Conservation (phyloP, 495 filamentous ascomycete genomes). For the Podospora pseudopauciseta region DNA sequence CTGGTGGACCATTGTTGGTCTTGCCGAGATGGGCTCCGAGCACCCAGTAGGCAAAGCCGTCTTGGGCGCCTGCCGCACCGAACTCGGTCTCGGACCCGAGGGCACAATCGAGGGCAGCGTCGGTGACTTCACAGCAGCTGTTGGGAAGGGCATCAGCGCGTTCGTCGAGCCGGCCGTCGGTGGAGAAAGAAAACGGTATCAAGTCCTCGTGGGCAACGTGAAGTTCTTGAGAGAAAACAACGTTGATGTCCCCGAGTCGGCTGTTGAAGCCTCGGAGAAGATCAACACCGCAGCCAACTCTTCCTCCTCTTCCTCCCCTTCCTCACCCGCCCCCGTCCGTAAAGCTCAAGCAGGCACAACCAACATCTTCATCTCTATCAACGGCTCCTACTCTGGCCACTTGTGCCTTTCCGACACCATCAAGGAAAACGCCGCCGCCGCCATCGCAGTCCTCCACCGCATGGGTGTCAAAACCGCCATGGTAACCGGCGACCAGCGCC, state of each 20-base stretch:
- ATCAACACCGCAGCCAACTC: slow-evolving; percentile 47
- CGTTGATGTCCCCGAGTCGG: slow-evolving; percentile 61
- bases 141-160: slow-evolving; percentile 84
- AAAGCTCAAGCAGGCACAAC: slow-evolving; percentile 63
- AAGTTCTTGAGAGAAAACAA: slow-evolving; percentile 66
- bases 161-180: slow-evolving; percentile 69
- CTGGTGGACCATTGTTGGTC: slow-evolving; percentile 93
- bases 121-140: slow-evolving; percentile 75
- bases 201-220: slow-evolving; percentile 78
- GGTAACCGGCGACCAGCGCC: slow-evolving; percentile 86
- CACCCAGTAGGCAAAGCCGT: slow-evolving; percentile 92
- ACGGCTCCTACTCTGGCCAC: slow-evolving; percentile 71
- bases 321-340: too few species aligned
- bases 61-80: slow-evolving; percentile 62
- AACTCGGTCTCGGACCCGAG: slow-evolving; percentile 68
- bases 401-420: slow-evolving; percentile 84
- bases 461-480: slow-evolving; percentile 85
- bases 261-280: slow-evolving; percentile 52
- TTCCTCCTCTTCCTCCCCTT: slow-evolving; percentile 29
- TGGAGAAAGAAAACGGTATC: slow-evolving; percentile 63
- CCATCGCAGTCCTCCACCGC: slow-evolving; percentile 75
- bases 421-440: slow-evolving; percentile 79
- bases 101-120: slow-evolving; percentile 75
- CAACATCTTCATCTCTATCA: slow-evolving; percentile 86
- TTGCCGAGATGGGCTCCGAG: slow-evolving; percentile 90